A percentile compares a stretch with the other conserved stretches of the same genome.
phyloP scores from a whole-genome alignment of 495 filamentous ascomycete species.

The Aspergillus conjunctus region DNA sequence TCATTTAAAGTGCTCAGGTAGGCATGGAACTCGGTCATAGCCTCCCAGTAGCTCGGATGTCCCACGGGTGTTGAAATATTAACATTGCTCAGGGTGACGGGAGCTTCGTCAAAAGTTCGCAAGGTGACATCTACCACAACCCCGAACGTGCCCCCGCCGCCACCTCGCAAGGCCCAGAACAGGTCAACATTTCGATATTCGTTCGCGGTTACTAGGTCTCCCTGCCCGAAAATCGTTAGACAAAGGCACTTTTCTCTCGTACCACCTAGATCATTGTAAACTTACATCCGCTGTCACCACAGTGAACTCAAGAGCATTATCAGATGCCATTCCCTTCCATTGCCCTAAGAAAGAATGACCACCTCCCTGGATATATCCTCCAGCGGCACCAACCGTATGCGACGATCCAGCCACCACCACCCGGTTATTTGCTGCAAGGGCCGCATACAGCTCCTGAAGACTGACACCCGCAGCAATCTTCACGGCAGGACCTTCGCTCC shows the following conservation, averaged over 20 bases:
- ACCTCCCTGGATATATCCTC: constrained; percentile 59
- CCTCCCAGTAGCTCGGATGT: constrained; percentile 36
- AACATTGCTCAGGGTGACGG: constrained; percentile 40
- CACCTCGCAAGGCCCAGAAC: constrained; percentile 58
- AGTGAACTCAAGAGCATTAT: constrained; percentile 42
- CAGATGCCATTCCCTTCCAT: constrained; percentile 40
- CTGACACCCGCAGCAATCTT: constrained; percentile 58
- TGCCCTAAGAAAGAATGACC: constrained; percentile 52
- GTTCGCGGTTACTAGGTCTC: constrained; percentile 43
- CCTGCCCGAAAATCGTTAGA: constrained; percentile 17
- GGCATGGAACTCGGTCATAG: constrained; percentile 34
- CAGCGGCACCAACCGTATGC: constrained; percentile 35
- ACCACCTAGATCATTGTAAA: not conserved
- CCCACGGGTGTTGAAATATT: constrained; percentile 31
- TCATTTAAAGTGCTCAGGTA: constrained; percentile 37
- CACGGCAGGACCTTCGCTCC: constrained; percentile 44
- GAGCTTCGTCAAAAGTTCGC: constrained; percentile 38
- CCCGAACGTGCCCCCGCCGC: constrained; percentile 51
- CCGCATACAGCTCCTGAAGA: constrained; percentile 46
- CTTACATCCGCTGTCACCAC: constrained; percentile 44
- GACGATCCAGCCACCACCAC: constrained; percentile 23
- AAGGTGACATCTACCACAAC: constrained; percentile 51
- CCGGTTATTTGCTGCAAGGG: constrained; percentile 29
- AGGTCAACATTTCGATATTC: constrained; percentile 53
- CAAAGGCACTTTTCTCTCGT: not conserved